These are phyloP conservation scores for Carex kokanica DNA, from an alignment of 176 grass and related monocot genomes.

Conservation along the genomic window DNA sequence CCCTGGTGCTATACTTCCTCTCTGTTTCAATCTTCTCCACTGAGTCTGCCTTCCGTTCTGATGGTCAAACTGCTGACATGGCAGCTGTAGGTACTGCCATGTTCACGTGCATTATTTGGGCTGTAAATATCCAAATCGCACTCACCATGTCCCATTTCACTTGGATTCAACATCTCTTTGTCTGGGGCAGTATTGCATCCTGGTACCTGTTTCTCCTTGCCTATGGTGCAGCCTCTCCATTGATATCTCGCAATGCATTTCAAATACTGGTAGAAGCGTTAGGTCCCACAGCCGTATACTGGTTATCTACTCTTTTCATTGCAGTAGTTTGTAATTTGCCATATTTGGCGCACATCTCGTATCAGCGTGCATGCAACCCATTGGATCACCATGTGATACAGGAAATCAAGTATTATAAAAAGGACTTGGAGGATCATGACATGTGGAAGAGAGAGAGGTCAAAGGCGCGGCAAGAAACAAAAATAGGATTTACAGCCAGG, in stretches of 20 bases:
- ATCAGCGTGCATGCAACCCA: constrained; percentile 77
- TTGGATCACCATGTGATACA: constrained; percentile 96
- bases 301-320: constrained; percentile 60
- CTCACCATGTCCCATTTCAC: constrained; percentile 99
- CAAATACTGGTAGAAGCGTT: constrained; percentile 73
- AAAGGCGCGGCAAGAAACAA: constrained; percentile 78
- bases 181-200: constrained; percentile 82
- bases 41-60: constrained; percentile 56
- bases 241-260: constrained; percentile 53
- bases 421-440: constrained; percentile 70
- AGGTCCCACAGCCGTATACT: constrained; percentile 81
- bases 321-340: constrained; percentile 76
- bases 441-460: constrained; percentile 95
- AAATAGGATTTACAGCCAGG: constrained; percentile 91
- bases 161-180: constrained; percentile 94
- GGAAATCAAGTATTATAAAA: constrained; percentile 83
- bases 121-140: constrained; percentile 93
- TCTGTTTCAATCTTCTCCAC: constrained; percentile 73
- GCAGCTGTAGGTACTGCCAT: constrained; percentile 83
- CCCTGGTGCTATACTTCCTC: constrained; percentile 84
- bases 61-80: constrained; percentile 89
- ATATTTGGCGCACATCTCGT: constrained; percentile 86
- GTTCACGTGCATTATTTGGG: constrained; percentile 99
- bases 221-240: constrained; percentile 48
- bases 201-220: constrained; percentile 94